phyloP scores from a whole-genome alignment of 2,329 filamentous ascomycete genomes.

The Ophiocordyceps robertsii region DNA sequence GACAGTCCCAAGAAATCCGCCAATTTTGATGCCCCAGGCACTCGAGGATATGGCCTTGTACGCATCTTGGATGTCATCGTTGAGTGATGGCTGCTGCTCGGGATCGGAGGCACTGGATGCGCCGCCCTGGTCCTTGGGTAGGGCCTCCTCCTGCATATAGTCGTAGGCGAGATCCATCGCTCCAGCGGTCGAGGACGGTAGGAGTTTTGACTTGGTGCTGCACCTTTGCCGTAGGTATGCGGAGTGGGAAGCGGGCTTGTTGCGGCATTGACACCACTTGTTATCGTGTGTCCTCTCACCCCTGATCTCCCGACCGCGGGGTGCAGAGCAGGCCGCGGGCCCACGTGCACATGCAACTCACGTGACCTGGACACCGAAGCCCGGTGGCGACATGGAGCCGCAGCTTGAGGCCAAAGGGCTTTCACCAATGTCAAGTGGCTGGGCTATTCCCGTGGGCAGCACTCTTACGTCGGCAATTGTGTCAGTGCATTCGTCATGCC shows the following conservation, averaged over 20 bases:
- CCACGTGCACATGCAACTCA: too few species aligned
- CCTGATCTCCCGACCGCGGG: too few species aligned
- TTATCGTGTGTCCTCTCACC: too few species aligned
- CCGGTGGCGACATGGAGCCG: too few species aligned
- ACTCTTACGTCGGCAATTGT: too few species aligned
- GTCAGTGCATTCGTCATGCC: too few species aligned
- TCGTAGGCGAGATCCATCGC: slow-evolving; percentile 97
- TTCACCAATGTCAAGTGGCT: too few species aligned
- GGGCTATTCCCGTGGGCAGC: too few species aligned
- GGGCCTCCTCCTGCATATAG: slow-evolving; percentile 77
- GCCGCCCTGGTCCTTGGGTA: slow-evolving; percentile 44
- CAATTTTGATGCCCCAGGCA: slow-evolving; percentile 79
- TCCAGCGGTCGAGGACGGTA: not conserved
- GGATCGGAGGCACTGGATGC: slow-evolving; percentile 25
- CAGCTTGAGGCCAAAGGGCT: too few species aligned
- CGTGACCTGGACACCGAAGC: too few species aligned
- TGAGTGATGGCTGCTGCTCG: slow-evolving; percentile 46
- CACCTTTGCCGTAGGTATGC: not conserved
- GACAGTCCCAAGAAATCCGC: slow-evolving; percentile 81
- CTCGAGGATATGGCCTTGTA: slow-evolving; percentile 88
- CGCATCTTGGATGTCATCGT: slow-evolving; percentile 83
- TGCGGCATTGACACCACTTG: too few species aligned
- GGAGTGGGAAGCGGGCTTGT: not conserved
- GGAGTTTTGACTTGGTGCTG: not conserved
- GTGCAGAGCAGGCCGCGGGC: too few species aligned